These are phyloP conservation scores for Xylaria sp. DNA, from an alignment of 2,329 filamentous ascomycete genomes.

Conservation along the genomic window DNA sequence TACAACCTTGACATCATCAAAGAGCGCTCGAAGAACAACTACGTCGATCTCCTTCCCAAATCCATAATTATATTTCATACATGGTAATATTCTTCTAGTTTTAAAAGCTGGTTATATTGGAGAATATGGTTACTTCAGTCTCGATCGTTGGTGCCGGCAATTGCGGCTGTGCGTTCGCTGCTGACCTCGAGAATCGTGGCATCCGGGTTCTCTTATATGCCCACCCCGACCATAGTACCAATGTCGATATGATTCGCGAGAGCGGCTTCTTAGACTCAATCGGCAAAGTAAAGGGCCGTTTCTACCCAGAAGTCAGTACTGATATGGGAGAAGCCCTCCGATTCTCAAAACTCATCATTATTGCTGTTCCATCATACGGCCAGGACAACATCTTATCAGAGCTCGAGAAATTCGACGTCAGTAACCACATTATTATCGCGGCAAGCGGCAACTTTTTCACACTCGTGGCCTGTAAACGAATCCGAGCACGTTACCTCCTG, in stretches of 20 bases:
- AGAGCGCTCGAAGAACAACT: background rate
- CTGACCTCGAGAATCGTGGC: constrained; percentile 35
- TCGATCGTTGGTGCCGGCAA: constrained; percentile 32
- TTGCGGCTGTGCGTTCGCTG: constrained; percentile 36
- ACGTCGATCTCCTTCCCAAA: background rate
- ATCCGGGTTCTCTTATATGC: constrained; percentile 34
- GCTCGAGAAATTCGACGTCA: constrained; percentile 28
- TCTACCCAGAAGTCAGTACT: constrained; percentile 28
- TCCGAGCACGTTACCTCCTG: constrained; percentile 31
- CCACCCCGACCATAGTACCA: constrained; percentile 32
- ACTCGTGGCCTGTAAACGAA: constrained; percentile 27
- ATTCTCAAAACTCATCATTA: constrained; percentile 30
- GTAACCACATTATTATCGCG: constrained; percentile 31
- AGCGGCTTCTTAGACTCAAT: constrained; percentile 30
- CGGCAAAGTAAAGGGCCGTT: constrained; percentile 29
- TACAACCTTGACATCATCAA: background rate
- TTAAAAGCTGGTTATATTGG: background rate
- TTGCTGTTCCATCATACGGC: constrained; percentile 34
- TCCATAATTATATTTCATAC: background rate
- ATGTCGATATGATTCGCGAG: constrained; percentile 23
- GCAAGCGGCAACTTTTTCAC: constrained; percentile 36
- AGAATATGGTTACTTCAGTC: constrained; percentile 30
- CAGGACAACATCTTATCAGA: constrained; percentile 31
- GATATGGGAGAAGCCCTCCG: constrained; percentile 31
- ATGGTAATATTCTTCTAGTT: background rate